Evolutionary conservation across 495 filamentous ascomycete species (phyloP), one percentile per base, ranked within the genome.

Genomic region (Diplogelasinospora grovesii): DNA sequence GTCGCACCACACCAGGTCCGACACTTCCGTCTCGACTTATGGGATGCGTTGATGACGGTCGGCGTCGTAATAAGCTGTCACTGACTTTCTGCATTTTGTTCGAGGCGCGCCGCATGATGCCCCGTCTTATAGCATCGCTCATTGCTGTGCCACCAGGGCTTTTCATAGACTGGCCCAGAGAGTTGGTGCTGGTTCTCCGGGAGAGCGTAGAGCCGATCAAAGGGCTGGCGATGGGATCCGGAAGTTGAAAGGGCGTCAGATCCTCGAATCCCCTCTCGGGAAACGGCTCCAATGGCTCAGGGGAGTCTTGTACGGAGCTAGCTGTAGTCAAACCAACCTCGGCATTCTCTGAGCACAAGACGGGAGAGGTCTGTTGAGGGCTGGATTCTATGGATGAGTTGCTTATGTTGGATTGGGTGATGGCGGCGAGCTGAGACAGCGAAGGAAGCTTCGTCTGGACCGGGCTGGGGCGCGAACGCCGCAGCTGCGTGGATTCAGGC

Each of bases 11-110:
- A 19, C 90, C 82, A 2, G 92, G 92, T 0, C 92, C 92, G 18
- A 82, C 82, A 57, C 89, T 95, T 22, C 81, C 81, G 52, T 95
- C 88, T 19, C 86, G 78, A 53, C 78, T 85, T 41, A 79, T 79
- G 15, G 79, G 71, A 25, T 83, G 71, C 5, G 80, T 79, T 0
- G 83, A 82, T 5, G 88, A 92, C 35, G 83, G 78, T 38, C 89
- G 75, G 16, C 63, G 56, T 23, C 13, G 39, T 20, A 30, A 16
- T 5, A 41, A 22, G 14, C 20, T 29, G 19, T 18, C 21, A 8
- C 11, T 33, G 21, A 21, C 39, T 19, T 41, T 41, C 19, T 16
- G 22, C 28, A 41, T 24, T 4, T 56, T 54, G 35, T 64, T 69
- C 14, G 69, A 73, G 16, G 69, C 53, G n/a, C 69, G 67, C 21